Base-by-base conservation (phyloP, 768 basidiomycete species). In the Rhizopogon vulgaris region DNA sequence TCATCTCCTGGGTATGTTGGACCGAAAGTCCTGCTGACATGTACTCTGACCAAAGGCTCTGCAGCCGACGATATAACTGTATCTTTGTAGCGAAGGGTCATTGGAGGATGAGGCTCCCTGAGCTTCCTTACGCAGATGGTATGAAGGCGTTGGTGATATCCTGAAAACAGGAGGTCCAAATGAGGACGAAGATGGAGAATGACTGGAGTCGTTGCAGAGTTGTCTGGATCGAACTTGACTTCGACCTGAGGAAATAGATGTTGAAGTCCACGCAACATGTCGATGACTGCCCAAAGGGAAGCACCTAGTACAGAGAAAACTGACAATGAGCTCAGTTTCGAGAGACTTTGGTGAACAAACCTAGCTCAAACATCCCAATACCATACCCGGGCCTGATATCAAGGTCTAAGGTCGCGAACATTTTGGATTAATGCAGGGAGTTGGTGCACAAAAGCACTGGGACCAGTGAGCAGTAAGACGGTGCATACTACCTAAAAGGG, bases 121-220 rank as follows among this genome's bases (percentile, higher is more conserved):
- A 89, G 77, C 56, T 77, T 82, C 58, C 84, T 78, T 37, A 90
- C 66, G 58, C 80, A 84, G 46, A 93, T 88, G 6, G 86, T 90
- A 51, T 87, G 86, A 17, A 93, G 74, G 18, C 90, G 80, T 58
- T 93, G 90, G 53, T 85, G 77, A 58, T 78, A 78, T 10, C 85
- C 82, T 15, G 90, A 89, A 68, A 92, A 93, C 40, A 93, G 74
- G n/a, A 93, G 77, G 63, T 91, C 88, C 49, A 93, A 73, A 63
- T 92, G 86, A 1, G 90, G 90, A 15, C 84, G 82, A 25, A 91
- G 69, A 60, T 91, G 87, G 0, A 93, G 69, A 60, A 93, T 77
- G 22, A 92, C 73, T 1, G 89, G 88, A 0, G 88, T 86, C 1
- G 77, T 82, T 11, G 79, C 73, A 12, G 86, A 78, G 28, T 82